Evolutionary conservation across 352 stramenopile species (phyloP).

Genomic region (Phytopythium aichiense): DNA sequence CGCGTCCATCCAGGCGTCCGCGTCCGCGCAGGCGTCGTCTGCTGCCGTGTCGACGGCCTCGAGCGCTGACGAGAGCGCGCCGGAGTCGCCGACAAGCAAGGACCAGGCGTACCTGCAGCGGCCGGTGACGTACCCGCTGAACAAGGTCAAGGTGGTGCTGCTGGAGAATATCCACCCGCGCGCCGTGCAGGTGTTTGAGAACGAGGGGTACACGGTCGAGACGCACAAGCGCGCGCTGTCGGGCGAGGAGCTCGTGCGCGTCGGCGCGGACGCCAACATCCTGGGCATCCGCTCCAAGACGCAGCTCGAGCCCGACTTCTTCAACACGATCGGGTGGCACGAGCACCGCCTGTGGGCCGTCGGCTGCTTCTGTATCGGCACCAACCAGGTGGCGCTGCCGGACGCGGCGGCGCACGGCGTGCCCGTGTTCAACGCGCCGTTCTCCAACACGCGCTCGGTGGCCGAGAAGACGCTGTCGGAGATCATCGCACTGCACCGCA

Average conservation of each 20-base stretch:
- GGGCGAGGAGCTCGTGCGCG: conserved; percentile 62
- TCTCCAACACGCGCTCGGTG: conserved; percentile 85
- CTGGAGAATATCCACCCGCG: conserved; percentile 84
- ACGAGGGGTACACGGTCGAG: conserved; percentile 72
- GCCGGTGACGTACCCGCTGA: conserved; percentile 66
- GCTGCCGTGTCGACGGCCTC: conserved; percentile 5
- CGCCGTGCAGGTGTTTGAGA: conserved; percentile 70
- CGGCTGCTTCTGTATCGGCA: conserved; percentile 83
- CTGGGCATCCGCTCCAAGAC: conserved; percentile 83
- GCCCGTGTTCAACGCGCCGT: conserved; percentile 82
- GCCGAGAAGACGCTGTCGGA: conserved; percentile 82
- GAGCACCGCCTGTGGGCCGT: conserved; percentile 75
- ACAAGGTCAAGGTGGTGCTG: conserved; percentile 83
- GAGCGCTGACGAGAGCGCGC: conserved; percentile 11
- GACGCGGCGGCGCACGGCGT: conserved; percentile 57
- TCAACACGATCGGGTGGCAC: conserved; percentile 74
- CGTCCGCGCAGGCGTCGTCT: conserved; percentile 3
- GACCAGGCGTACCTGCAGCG: conserved; percentile 49
- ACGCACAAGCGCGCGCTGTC: conserved; percentile 75
- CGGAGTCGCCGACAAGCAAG: conserved; percentile 10
- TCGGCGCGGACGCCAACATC: conserved; percentile 74
- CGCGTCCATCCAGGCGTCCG: conserved; percentile 31
- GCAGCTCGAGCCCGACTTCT: conserved; percentile 73
- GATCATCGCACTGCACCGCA: conserved; percentile 77
- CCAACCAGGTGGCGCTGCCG: conserved; percentile 72